Conservation (phyloP, 495 filamentous ascomycete genomes). For the Sabuloglossum arenarium region DNA sequence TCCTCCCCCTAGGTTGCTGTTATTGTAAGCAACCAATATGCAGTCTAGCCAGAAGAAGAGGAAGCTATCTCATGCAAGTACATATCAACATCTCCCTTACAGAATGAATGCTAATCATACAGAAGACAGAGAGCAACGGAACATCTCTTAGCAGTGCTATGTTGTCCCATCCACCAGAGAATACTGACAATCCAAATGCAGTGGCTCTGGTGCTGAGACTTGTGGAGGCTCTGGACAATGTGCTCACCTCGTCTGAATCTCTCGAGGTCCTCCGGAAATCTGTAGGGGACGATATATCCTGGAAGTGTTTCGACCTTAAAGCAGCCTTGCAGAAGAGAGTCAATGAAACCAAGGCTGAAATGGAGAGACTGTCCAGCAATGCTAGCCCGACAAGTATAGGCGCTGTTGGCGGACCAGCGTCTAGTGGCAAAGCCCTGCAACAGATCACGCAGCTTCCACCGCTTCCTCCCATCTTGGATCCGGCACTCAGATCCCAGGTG, state of each 20-base stretch:
- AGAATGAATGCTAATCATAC: neutral
- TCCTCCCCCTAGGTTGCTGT: no score
- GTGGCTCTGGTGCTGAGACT: neutral
- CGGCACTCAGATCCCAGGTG: slow-evolving; percentile 32
- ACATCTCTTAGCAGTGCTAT: neutral
- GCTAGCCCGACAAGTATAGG: neutral
- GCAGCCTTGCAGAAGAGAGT: neutral
- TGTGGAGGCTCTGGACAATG: neutral
- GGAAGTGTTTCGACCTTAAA: neutral
- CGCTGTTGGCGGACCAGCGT: neutral
- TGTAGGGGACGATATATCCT: neutral
- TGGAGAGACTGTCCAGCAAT: neutral
- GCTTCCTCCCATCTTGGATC: slow-evolving; percentile 36
- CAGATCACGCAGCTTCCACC: slow-evolving; percentile 19
- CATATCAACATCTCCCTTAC: neutral
- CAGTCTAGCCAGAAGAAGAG: neutral
- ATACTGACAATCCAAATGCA: neutral
- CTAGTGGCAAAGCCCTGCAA: neutral
- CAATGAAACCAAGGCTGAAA: neutral
- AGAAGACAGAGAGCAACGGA: neutral
- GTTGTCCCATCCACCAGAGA: no score
- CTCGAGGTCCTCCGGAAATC: neutral
- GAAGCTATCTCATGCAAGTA: neutral
- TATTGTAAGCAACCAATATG: no score
- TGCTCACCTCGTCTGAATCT: neutral